Evolutionary conservation across 2,329 filamentous ascomycete species (phyloP), one percentile per base, ranked within the genome.

Genomic region (Trichoderma koningiopsis): DNA sequence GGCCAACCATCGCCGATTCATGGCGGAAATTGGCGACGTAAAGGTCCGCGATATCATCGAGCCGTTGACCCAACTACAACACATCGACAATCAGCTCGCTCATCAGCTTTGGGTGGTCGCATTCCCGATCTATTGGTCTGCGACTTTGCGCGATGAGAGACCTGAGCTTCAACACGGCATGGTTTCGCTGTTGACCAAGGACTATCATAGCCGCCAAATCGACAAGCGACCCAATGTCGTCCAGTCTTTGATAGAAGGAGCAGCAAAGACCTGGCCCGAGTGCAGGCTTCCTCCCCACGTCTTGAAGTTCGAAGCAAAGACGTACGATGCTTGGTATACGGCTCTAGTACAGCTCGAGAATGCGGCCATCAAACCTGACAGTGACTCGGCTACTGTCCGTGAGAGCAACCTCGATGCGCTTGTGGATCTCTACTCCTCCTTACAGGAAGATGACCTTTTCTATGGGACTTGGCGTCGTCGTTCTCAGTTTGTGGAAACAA

Each of bases 291-390:
- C 96, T 7, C 93, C 96, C 0, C 96, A 99, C 76, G 93, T 98
- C 47, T 89, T 99, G 82, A 99, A 99, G 77, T 98, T 94, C 74
- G 87, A 96, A 68, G 95, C 94, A 24, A 93, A 92, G 78, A 97
- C 93, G 0, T 99, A 97, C 77, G 94, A 97, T 79, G 92, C 91
- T 0, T 99, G 96, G 96, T 99, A 99, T 77, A 94, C 93, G n/a
- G 93, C 93, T 16, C 87, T 97, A 27, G 90, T 91, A 16, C 94
- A 96, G 75, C 88, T 99, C 71, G 96, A 99, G 79, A 93, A 97
- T 69, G 89, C 92, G 33, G 94, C 93, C 10, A 91, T 97, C 76
- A 89, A 89, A 63, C 94, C 96, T 0, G 87, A 94, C 66, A 88
- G 94, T 52, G 94, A 98, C 75, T 97, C 94, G 1, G 83, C 92